phyloP scores from a whole-genome alignment of 768 basidiomycete species.

The Chlorophyllum brunneum region DNA sequence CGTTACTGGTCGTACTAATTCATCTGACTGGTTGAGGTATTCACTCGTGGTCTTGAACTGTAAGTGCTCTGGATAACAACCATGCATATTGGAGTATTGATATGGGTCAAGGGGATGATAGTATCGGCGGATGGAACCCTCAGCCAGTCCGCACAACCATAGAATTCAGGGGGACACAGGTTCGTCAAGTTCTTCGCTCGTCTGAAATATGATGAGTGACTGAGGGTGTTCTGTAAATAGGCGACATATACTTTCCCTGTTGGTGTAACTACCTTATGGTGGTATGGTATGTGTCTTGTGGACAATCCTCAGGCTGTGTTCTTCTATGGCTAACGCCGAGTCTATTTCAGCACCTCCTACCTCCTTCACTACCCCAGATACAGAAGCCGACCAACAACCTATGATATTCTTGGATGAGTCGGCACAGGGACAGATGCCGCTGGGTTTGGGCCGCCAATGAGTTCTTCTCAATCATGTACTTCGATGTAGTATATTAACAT shows the following conservation, averaged over 20 bases:
- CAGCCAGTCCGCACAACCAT: conserved; percentile 54
- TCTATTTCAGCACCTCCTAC: not conserved
- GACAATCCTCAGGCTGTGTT: too few relatives aligned
- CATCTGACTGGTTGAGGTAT: conserved; percentile 60
- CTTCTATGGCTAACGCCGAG: not conserved
- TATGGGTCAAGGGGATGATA: conserved; percentile 42
- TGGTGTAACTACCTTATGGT: conserved; percentile 56
- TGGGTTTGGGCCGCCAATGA: not conserved
- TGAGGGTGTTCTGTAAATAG: conserved; percentile 23
- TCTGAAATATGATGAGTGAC: not conserved
- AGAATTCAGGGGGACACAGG: conserved; percentile 60
- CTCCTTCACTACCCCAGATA: not conserved
- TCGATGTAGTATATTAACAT: too few relatives aligned
- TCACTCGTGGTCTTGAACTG: conserved; percentile 70
- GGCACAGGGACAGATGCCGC: not conserved
- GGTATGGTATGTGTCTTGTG: conserved; percentile 29
- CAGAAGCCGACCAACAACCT: not conserved
- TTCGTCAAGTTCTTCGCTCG: conserved; percentile 20
- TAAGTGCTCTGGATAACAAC: conserved; percentile 20
- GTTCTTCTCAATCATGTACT: too few relatives aligned
- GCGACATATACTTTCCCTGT: conserved; percentile 71
- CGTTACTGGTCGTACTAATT: conserved; percentile 48
- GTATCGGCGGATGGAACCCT: conserved; percentile 48
- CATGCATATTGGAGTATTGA: not conserved
- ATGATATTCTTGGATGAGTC: not conserved